Conservation (phyloP, 2,329 filamentous ascomycete species). For the Geosmithia flava region DNA sequence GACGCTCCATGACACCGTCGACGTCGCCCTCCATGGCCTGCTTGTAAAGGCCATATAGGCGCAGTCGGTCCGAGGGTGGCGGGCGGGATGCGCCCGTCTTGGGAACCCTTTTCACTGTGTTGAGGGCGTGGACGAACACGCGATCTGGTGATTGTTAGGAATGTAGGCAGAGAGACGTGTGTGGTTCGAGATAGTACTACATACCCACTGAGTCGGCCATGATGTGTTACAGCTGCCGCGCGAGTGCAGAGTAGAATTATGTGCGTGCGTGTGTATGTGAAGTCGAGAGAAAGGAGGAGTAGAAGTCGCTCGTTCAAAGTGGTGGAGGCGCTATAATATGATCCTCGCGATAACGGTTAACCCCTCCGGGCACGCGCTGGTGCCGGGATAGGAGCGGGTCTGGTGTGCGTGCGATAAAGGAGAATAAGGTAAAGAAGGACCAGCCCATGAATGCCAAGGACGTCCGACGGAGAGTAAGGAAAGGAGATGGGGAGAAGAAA, state of each 20-base stretch:
- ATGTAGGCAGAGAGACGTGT: not conserved
- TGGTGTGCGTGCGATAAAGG: not conserved
- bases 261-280: not conserved
- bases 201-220: slow-evolving; percentile 27
- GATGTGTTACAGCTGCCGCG: slow-evolving; percentile 3
- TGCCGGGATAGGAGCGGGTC: not conserved
- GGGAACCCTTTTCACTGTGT: slow-evolving; percentile 95
- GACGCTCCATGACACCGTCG: slow-evolving; percentile 83
- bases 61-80: slow-evolving; percentile 71
- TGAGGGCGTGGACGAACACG: slow-evolving; percentile 97
- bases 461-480: too few species aligned
- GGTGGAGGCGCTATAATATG: not conserved
- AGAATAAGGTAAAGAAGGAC: too few species aligned
- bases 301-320: not conserved
- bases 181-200: not conserved
- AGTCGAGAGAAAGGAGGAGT: not conserved
- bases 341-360: not conserved
- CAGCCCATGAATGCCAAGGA: too few species aligned
- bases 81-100: slow-evolving; percentile 86
- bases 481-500: too few species aligned
- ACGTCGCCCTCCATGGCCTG: slow-evolving; percentile 99
- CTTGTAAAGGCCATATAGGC: slow-evolving; percentile 96
- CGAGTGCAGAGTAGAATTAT: not conserved
- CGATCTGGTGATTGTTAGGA: slow-evolving; percentile 49
- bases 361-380: not conserved